Base-by-base conservation (phyloP, 495 filamentous ascomycete species). In the Echria macrotheca region DNA sequence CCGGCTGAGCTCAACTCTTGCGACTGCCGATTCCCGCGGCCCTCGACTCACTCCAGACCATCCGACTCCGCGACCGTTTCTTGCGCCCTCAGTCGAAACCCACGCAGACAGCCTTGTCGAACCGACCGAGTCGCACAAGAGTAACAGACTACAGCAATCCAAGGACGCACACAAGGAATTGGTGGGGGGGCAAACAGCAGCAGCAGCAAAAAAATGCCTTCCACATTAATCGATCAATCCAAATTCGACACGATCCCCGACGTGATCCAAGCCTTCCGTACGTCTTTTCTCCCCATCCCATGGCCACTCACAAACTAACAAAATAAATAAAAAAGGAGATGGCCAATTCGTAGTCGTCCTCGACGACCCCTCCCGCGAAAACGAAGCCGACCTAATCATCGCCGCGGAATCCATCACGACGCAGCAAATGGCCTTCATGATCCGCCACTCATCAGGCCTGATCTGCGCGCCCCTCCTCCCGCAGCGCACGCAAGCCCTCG, bases 381-480 rank as follows among this genome's bases (percentile, higher is more conserved):
- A 97, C 69, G 94, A 98, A 75, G 94, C 89, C 58, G 93, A 98
- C 70, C 83, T 98, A 21, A 95, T 98, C 66, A 91, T 96, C 59
- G 88, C 94, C 43, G 94, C 90, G 18, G 75, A 89, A 26, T 77
- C 86, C 54, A 72, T 96, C 58, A 96, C 91, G 17, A 75, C 88
- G 12, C 78, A 86, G 43, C 90, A 97, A 66, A 90, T 91, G 86
- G 89, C 89, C 50, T 97, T 96, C 69, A 81, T 98, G 77, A 80
- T 98, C 56, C 87, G 90, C 22, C 80, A 95, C 63, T 83, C 84
- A 12, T 95, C 89, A 10, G 93, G 93, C 55, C 77, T 89, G 40
- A 84, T 98, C 72, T 96, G 93, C 78, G 85, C 85, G 0, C 91
- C 93, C 12, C 74, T 96, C 31, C 72, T 81, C 17, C 74, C 86